Base-by-base conservation (phyloP, 2,329 filamentous ascomycete genomes). In the Ploettnerulaceae sp. region DNA sequence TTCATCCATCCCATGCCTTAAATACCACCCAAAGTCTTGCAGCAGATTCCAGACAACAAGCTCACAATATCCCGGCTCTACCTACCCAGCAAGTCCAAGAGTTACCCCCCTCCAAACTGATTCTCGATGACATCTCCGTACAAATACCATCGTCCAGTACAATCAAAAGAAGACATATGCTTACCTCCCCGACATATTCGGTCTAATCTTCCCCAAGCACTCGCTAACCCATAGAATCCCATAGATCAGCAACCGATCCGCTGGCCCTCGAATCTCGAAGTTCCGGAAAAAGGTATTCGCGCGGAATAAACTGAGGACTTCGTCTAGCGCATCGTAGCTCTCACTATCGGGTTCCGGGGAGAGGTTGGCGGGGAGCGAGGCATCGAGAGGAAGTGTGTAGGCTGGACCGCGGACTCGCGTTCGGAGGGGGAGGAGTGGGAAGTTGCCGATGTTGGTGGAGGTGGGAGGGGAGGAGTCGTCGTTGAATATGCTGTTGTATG, bases 251-350 rank as follows among this genome's bases (percentile, higher is more conserved):
- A 97, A 81, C 31, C 93, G 80, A 70, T 98, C 93, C 48, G 93
- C 91, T 20, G 89, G 86, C 11, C 93, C 93, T 71, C 95, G 91
- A 73, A 97, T 95, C 75, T 97, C 93, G 63, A 98, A 98, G 77
- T 97, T 98, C 63, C 93, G 86, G 77, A 97, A 98, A 70, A 98
- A 91, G 51, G 91, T 96, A 74, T 98, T 97, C 61, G 93, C 91
- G 56, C 93, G 88, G 77, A 97, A 98, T 39, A 97, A 79, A 9
- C 84, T 78, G 45, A 98, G 78, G 41, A 94, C 82, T 74, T 98
- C 93, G 71, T 98, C 93, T 45, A 97, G 79, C 53, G 93, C 87
- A 72, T 98, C 93, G 75, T 97, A 97, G 63, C 86, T 90, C 68
- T 95, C 89, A 68, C 81, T 84, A 67, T 93, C 88, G 39, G 89